Percentiles rank a stretch among this genome's conserved stretches.
Evolutionary conservation across 345 rosid species (phyloP).

Genomic region (Murraya koenigii): DNA sequence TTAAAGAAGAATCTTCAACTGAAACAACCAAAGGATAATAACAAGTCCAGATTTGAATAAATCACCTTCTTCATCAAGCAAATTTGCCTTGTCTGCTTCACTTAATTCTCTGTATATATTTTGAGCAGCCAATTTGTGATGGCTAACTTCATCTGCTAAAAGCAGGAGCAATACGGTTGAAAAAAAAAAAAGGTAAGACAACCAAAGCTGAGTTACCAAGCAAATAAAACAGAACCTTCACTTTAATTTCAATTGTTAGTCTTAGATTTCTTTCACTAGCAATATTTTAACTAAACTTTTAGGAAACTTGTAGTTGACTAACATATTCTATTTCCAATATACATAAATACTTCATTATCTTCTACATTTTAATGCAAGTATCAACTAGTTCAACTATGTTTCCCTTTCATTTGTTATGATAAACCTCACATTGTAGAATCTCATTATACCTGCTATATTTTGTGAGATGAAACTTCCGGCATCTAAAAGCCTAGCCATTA

Average conservation of each 20-base stretch:
- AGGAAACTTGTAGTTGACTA: neutral
- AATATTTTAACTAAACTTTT: neutral
- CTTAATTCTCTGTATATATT: conserved; percentile 39
- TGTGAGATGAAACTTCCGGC: conserved; percentile 37
- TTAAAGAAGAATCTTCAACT: conserved; percentile 1
- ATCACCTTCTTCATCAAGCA: conserved; percentile 68
- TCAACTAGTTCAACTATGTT: neutral
- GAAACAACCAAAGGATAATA: conserved; percentile 4
- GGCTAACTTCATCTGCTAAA: conserved; percentile 43
- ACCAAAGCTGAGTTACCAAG: neutral
- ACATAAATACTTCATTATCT: neutral
- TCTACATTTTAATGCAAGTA: neutral
- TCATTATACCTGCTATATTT: conserved; percentile 25
- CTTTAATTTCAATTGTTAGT: neutral
- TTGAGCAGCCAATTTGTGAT: conserved; percentile 37
- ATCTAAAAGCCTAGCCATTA: conserved; percentile 56
- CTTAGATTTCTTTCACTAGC: neutral
- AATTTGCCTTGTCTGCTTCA: conserved; percentile 59
- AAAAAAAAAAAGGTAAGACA: neutral
- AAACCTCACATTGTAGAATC: neutral
- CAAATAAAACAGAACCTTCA: neutral
- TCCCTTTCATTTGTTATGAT: neutral
- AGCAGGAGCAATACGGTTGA: neutral
- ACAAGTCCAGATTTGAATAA: neutral
- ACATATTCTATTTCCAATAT: neutral